Percentiles rank a stretch among this genome's conserved stretches.
phyloP scores from a whole-genome alignment of 306 rosid genomes.

The Ceratonia siliqua region DNA sequence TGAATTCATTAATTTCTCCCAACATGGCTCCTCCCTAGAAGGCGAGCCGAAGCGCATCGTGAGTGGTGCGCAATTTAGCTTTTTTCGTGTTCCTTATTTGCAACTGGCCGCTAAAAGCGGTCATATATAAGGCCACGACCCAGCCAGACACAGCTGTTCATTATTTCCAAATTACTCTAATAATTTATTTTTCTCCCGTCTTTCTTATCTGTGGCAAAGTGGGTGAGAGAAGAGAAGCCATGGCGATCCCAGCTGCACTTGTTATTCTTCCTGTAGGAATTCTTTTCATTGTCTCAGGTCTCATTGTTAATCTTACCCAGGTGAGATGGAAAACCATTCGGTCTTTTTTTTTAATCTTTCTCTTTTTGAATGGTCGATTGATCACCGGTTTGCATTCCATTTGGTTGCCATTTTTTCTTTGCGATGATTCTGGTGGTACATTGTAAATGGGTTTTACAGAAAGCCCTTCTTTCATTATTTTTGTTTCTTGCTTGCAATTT shows the following conservation, averaged over 20 bases:
- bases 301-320: constrained; percentile 73
- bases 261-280: constrained; percentile 69
- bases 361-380: neutral
- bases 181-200: neutral
- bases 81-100: neutral
- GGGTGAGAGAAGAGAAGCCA: constrained; percentile 28
- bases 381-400: neutral
- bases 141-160: too few species aligned
- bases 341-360: neutral
- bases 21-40: too few species aligned
- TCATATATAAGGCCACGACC: too few species aligned
- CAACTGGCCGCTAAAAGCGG: constrained; percentile 7
- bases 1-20: too few species aligned
- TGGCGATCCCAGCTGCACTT: constrained; percentile 75
- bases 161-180: neutral
- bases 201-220: neutral
- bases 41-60: too few species aligned
- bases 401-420: neutral
- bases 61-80: too few species aligned
- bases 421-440: neutral
- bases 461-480: neutral
- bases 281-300: constrained; percentile 78
- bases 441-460: neutral
- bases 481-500: neutral
- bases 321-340: constrained; percentile 27